Percentiles rank a stretch among this genome's conserved stretches.
phyloP scores from a whole-genome alignment of 805 yeast genomes.

The Pichia nakasei region DNA sequence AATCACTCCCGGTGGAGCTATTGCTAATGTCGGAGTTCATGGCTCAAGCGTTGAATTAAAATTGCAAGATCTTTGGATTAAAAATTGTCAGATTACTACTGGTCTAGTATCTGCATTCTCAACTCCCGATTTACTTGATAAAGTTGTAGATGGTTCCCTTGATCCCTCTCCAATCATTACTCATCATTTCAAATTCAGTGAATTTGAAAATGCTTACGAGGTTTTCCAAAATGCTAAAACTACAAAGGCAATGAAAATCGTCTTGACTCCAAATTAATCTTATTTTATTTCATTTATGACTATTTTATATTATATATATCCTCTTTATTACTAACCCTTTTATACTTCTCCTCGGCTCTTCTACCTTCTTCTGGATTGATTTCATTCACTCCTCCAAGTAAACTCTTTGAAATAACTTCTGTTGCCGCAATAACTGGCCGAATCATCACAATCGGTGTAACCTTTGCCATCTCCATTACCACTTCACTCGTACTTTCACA shows the following conservation, averaged over 20 bases:
- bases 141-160: slow-evolving; percentile 30
- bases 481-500: slow-evolving; percentile 61
- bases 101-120: slow-evolving; percentile 43
- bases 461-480: slow-evolving; percentile 56
- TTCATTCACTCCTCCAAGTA: slow-evolving; percentile 77
- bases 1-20: slow-evolving; percentile 50
- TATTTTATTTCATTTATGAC: not conserved
- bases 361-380: slow-evolving; percentile 56
- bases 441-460: slow-evolving; percentile 71
- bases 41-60: slow-evolving; percentile 34
- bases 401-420: slow-evolving; percentile 74
- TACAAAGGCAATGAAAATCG: slow-evolving; percentile 46
- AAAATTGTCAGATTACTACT: slow-evolving; percentile 36
- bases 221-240: slow-evolving; percentile 45
- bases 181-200: slow-evolving; percentile 46
- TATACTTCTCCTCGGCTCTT: slow-evolving; percentile 61
- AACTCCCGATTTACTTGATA: slow-evolving; percentile 30
- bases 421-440: slow-evolving; percentile 90
- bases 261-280: slow-evolving; percentile 14
- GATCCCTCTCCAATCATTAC: slow-evolving; percentile 48
- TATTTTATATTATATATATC: not conserved
- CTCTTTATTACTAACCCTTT: slow-evolving; percentile 13
- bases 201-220: slow-evolving; percentile 53
- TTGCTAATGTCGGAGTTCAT: slow-evolving; percentile 56
- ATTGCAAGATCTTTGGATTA: slow-evolving; percentile 38